Base-by-base conservation (phyloP, 768 basidiomycete species). In the Lactarius indigo region DNA sequence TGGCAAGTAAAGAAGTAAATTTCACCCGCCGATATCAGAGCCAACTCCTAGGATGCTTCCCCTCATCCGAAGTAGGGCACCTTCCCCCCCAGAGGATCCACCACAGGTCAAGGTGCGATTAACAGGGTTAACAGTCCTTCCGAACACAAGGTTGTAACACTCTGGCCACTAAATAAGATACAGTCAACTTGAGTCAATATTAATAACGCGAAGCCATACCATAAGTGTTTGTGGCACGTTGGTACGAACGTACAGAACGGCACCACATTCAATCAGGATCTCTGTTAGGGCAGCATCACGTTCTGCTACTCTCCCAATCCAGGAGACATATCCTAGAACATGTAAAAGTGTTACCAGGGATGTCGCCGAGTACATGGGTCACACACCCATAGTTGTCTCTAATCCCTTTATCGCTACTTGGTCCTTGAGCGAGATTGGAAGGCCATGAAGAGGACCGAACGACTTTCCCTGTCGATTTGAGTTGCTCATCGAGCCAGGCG, bases 51-150 rank as follows among this genome's bases (percentile, higher is more conserved):
- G 52, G 2, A 79, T 77, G 39, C 78, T 78, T 39, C 84, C 83
- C 62, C 73, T 79, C 74, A 80, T 70, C 73, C 86, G 87, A 52
- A 94, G 71, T 8, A 95, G 81, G 1, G 92, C 90, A 50, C 89
- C 90, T 78, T 95, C 94, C 39, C 93, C 94, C 7, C 94, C 94
- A 3, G 89, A 91, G 0, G 91, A 94, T 1, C 94, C 94, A 13
- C 93, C 92, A 5, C 80, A 77, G 6, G 89, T 92, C 56, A 92
- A 78, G 20, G 81, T 80, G 12, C 88, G 83, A 73, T 94, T 92
- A 73, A 81, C 78, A 0, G 93, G 93, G 72, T 94, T 93, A 18
- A 78, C 72, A 0, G 94, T 94, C 61, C 90, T 81, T 2, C 92
- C 93, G 71, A 90, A 95, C 33, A 94, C 79, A 66, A 86, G 77